Percentiles rank a stretch among this genome's conserved stretches.
Conservation (phyloP, 176 grass and related monocot species). For the Miscanthus lutarioriparius region DNA sequence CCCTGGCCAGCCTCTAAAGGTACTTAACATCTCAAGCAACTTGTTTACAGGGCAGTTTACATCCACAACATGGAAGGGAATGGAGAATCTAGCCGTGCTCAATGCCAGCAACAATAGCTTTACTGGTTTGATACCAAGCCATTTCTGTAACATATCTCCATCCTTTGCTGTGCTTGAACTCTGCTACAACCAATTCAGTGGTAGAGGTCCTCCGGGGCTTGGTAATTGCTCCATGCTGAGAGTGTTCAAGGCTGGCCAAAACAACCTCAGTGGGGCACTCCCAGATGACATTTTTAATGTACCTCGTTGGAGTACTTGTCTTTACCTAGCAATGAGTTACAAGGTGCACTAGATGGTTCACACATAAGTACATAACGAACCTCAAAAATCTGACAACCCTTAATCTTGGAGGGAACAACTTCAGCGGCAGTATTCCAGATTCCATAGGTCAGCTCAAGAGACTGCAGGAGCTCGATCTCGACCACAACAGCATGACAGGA, state of each 20-base stretch:
- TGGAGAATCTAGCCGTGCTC: not conserved
- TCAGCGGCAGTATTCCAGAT: not conserved
- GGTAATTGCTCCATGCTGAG: conserved; percentile 32
- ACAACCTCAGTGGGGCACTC: conserved; percentile 22
- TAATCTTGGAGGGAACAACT: conserved; percentile 15
- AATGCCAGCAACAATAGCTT: conserved; percentile 47
- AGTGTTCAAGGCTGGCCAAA: conserved; percentile 22
- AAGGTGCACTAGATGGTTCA: not conserved
- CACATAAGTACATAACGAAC: not conserved
- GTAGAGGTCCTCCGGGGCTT: not conserved
- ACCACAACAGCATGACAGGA: conserved; percentile 13
- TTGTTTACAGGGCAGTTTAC: conserved; percentile 35
- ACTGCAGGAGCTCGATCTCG: conserved; percentile 20
- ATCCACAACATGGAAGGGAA: conserved; percentile 6
- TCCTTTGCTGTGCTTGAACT: conserved; percentile 9
- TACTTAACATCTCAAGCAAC: conserved; percentile 48
- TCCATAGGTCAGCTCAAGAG: conserved; percentile 30
- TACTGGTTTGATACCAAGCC: not conserved
- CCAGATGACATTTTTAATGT: conserved; percentile 31
- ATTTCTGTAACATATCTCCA: not conserved
- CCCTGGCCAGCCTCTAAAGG: conserved; percentile 3
- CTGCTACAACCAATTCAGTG: conserved; percentile 15
- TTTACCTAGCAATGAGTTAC: not conserved
- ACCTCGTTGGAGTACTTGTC: conserved; percentile 8
- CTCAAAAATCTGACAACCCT: conserved; percentile 19